A percentile compares a stretch with the other conserved stretches of the same genome.
These are phyloP conservation scores for Aspergillus hortae DNA, from an alignment of 2,329 filamentous ascomycete genomes.

Conservation along the genomic window DNA sequence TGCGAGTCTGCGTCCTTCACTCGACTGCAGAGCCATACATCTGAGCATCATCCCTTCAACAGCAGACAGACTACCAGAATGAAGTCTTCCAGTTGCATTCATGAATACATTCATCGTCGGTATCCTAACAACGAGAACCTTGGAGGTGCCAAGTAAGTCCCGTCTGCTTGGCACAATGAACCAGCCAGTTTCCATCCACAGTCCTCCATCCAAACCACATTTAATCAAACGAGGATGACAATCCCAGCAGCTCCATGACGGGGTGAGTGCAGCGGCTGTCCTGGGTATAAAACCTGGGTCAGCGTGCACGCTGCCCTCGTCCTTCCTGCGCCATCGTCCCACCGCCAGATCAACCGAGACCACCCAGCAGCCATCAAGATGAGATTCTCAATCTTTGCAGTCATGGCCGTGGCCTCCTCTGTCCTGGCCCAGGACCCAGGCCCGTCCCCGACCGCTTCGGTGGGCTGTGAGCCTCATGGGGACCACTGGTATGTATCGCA, in stretches of 20 bases:
- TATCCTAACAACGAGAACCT: conserved; percentile 14
- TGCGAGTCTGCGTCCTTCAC: not conserved
- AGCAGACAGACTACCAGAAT: too few relatives aligned
- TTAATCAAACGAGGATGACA: not conserved
- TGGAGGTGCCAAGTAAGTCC: conserved; percentile 18
- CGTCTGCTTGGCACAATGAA: conserved; percentile 13
- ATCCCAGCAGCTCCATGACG: not conserved
- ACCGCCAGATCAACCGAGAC: not conserved
- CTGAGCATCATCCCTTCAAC: not conserved
- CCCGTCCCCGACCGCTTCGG: conserved; percentile 29
- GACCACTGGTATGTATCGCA: conserved; percentile 24
- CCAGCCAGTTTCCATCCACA: not conserved
- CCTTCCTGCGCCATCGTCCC: not conserved
- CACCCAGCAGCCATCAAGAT: conserved; percentile 8
- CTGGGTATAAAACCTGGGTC: not conserved
- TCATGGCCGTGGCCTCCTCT: conserved; percentile 17
- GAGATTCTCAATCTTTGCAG: conserved; percentile 15
- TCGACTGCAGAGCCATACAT: not conserved
- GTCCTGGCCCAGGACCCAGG: conserved; percentile 19
- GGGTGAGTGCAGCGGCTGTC: not conserved
- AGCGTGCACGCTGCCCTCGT: not conserved
- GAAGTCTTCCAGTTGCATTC: too few relatives aligned
- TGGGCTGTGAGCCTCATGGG: conserved; percentile 23
- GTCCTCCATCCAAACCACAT: not conserved
- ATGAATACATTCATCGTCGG: not conserved